Evolutionary conservation across 305 asterid species (phyloP), one percentile per base, ranked within the genome.

Genomic region (Fraxinus albicans): DNA sequence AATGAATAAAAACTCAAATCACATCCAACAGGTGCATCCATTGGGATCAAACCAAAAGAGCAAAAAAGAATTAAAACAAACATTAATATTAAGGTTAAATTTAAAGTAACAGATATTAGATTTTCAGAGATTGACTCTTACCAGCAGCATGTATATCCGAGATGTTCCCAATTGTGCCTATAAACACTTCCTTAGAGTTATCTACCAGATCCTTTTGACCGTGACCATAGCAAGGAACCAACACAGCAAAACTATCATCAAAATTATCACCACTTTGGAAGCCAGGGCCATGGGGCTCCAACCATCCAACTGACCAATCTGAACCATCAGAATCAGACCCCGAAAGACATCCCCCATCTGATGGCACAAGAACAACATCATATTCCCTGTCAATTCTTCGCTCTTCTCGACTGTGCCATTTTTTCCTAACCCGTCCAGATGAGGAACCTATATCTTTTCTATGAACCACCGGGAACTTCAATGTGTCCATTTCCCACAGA

Each of bases 291-390:
- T 89, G 91, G 50, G 91, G 92, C 83, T 89, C 91, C 82, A 88
- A 82, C 92, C 92, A 89, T 82, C 92, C 91, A 70, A 89, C 82
- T 29, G 92, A 89, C 86, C 89, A 89, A 81, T 89, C 91, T 0
- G 92, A 89, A 86, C 87, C 92, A 55, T 89, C 91, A 63, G 92
- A 89, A 29, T 88, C 92, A 17, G 91, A 89, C 77, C 89, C 92
- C 0, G 92, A 89, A 82, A 88, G 85, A 73, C 92, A 88, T 60
- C 90, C 92, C 33, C 92, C 91, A 78, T 89, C 92, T 8, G 90
- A 88, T 60, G 92, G 91, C 42, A 89, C 92, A 78, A 88, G 75
- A 80, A 89, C 90, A 80, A 85, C 83, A 76, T 89, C 92, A 82
- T 84, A 84, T 77, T 89, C 91, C 86, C 77, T 83, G 34, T 89